Evolutionary conservation across 805 yeast species (phyloP), one percentile per base, ranked within the genome.

Genomic region (Candida boidinii): DNA sequence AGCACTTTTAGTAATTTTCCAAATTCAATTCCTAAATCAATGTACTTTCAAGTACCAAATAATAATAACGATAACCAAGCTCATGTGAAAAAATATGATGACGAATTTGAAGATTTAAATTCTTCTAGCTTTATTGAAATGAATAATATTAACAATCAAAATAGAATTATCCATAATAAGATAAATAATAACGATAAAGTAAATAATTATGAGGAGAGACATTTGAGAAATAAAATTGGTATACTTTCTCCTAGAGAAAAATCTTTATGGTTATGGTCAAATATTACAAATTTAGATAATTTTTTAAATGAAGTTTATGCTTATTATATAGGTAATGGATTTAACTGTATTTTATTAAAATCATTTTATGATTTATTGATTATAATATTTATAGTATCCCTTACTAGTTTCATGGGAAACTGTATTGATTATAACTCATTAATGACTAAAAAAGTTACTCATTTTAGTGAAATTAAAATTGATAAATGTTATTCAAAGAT

Each of bases 241-340:
- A 61, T 68, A 1, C 48, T 76, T 18, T 72, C 76, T 31, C 73
- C 83, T 1, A 64, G 64, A 38, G 96, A 88, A 49, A 62, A 86
- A 30, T 95, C 97, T 0, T 62, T 83, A 13, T 92, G 96, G 86
- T 70, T 85, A 39, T 92, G 98, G 97, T 95, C 97, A 1, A 92
- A 92, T 48, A 85, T 92, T 17, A 85, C 83, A 44, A 92, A 92
- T 54, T 68, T 92, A 53, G 99, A 92, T 58, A 70, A 75, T 29
- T 92, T 90, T 46, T 62, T 92, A 14, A 76, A 75, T 33, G 94
- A 90, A 44, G 72, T 88, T 9, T 92, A 92, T 56, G 67, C 69
- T 31, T 92, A 87, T 51, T 92, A 83, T 53, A 61, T 80, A 18
- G 94, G 94, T 3, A 84, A 79, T 51, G 99, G 99, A 0, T 68